Evolutionary conservation across 78 protist genomes (phyloP), one percentile per base, ranked within the genome.

Genomic region (Creolimax fragrantissima): DNA sequence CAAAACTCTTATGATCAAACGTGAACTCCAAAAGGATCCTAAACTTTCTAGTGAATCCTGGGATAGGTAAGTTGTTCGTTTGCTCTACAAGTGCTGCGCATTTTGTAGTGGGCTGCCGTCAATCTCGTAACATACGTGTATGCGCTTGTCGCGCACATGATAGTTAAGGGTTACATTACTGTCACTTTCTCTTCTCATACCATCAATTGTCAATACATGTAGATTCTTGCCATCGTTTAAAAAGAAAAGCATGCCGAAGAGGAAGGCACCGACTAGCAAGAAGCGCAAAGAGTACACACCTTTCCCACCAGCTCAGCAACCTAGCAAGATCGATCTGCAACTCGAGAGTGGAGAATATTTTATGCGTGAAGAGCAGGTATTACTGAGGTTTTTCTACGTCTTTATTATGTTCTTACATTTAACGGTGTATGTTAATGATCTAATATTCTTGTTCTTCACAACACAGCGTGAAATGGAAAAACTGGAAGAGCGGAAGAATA

Each of bases 1-100:
- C 95, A 98, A 98, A 39, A 90, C 89, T 74, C 95, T 98, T 89
- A 98, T 99, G 99, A 98, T 99, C 93, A 96, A 95, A 89, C 92
- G 96, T 11, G 99, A 99, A 85, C 97, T 99, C 35, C 92, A 90
- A 35, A 97, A 97, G 89, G 97, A 97, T 91, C 95, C 93, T 37
- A 44, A 42, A 3, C 94, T 99, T 45, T 91, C 91, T 44, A n/a
- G 81, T 5, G 99, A 97, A 92, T 85, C 58, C 32, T 99, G 99
- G 99, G 98, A 96, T 5, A 17, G 74, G 74, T 58, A 58, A 58
- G 74, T n/a, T n/a, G n/a, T n/a, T n/a, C n/a, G n/a, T n/a, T n/a
- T n/a, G n/a, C n/a, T n/a, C n/a, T n/a, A n/a, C n/a, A n/a, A n/a
- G n/a, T n/a, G n/a, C n/a, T n/a, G n/a, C n/a, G n/a, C n/a, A n/a